Evolutionary conservation across 768 basidiomycete genomes (phyloP).

Genomic region (Suillus lakei): DNA sequence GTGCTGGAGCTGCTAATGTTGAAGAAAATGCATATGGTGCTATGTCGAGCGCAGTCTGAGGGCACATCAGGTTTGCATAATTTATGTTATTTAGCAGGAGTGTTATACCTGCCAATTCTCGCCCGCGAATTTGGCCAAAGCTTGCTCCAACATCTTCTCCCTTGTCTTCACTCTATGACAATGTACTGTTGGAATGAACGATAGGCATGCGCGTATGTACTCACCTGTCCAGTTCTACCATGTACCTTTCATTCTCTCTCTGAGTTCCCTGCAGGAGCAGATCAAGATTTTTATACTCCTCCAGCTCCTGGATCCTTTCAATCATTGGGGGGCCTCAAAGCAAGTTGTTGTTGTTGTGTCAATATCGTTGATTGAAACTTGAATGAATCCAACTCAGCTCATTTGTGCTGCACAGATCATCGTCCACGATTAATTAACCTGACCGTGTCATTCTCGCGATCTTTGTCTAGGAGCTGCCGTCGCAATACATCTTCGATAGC

Average conservation of each 20-base stretch:
- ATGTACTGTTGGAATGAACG: background rate
- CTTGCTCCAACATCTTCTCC: conserved; percentile 77
- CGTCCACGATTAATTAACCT: too few species aligned
- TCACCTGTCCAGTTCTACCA: too few species aligned
- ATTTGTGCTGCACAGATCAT: too few species aligned
- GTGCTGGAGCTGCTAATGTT: conserved; percentile 31
- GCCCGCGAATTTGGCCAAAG: conserved; percentile 70
- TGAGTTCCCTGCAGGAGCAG: conserved; percentile 86
- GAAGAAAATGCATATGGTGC: conserved; percentile 39
- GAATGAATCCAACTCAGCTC: too few species aligned
- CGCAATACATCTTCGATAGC: too few species aligned
- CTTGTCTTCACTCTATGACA: conserved; percentile 58
- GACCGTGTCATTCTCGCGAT: too few species aligned
- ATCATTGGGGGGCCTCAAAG: conserved; percentile 71
- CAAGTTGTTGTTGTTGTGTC: conserved; percentile 65
- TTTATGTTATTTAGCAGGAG: too few species aligned
- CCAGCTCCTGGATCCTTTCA: conserved; percentile 64
- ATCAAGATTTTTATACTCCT: too few species aligned
- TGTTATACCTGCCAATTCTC: conserved; percentile 92
- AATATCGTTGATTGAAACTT: too few species aligned
- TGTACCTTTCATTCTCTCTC: conserved; percentile 78
- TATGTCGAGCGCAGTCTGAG: conserved; percentile 40
- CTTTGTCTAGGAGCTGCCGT: too few species aligned
- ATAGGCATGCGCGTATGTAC: too few species aligned
- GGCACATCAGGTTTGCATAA: background rate